Conservation (phyloP, 2,329 filamentous ascomycete species). For the Setomelanomma holmii region DNA sequence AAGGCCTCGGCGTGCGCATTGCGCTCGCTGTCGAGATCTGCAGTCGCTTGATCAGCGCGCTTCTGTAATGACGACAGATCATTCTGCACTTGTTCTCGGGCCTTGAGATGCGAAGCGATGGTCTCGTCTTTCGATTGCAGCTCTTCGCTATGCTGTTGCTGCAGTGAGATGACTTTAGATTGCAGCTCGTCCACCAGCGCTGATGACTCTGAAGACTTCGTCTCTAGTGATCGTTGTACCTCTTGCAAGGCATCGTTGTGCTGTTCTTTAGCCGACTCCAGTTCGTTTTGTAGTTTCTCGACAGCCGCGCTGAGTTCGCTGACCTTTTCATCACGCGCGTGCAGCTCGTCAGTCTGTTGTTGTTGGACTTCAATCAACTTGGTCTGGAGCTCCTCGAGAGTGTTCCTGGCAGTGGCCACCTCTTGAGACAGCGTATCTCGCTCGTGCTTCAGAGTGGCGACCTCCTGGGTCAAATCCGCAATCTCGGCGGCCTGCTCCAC, state of each 20-base stretch:
- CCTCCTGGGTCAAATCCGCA: constrained; percentile 31
- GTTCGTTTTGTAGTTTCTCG: constrained; percentile 31
- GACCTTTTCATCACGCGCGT: constrained; percentile 38
- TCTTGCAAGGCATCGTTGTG: constrained; percentile 34
- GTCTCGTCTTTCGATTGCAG: constrained; percentile 39
- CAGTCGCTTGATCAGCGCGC: constrained; percentile 35
- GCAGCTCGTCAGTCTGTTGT: constrained; percentile 33
- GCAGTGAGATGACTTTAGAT: constrained; percentile 33
- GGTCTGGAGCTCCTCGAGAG: constrained; percentile 35
- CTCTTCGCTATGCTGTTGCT: constrained; percentile 44
- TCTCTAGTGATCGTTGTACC: constrained; percentile 32
- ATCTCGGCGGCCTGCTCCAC: constrained; percentile 40
- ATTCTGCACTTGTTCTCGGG: constrained; percentile 32
- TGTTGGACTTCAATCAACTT: constrained; percentile 38
- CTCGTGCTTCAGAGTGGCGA: constrained; percentile 32
- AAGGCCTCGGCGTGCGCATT: constrained; percentile 32
- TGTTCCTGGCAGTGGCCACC: constrained; percentile 27
- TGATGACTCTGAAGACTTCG: constrained; percentile 39
- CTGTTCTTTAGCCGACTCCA: constrained; percentile 27
- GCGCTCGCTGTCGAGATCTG: constrained; percentile 40
- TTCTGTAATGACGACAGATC: constrained; percentile 37
- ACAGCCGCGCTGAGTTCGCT: constrained; percentile 34
- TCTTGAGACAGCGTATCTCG: constrained; percentile 32
- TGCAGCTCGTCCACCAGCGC: constrained; percentile 43
- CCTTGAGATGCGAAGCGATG: constrained; percentile 33